Evolutionary conservation across 169 alveolate genomes (phyloP).

Genomic region (Besnoitia besnoiti): DNA sequence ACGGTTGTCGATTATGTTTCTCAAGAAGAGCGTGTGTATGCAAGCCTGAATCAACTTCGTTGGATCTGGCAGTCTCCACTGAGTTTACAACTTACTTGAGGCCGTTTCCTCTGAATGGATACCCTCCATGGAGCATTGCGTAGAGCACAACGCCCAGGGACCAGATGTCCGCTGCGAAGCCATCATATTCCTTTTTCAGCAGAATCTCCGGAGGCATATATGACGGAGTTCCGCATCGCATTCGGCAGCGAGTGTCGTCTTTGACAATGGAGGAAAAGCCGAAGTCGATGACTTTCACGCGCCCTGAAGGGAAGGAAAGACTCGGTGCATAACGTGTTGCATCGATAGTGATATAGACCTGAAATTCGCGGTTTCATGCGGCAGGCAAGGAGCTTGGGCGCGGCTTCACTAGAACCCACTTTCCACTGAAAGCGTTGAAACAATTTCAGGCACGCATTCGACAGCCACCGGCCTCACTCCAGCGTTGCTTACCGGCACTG

Average conservation of each 20-base stretch:
- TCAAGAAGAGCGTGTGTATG: no score
- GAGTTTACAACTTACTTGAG: slow-evolving; percentile 30
- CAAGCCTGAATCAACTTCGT: no score
- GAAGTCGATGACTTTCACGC: slow-evolving; percentile 67
- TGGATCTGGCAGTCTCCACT: background rate
- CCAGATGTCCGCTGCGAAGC: slow-evolving; percentile 77
- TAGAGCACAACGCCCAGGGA: slow-evolving; percentile 77
- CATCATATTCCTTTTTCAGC: slow-evolving; percentile 75
- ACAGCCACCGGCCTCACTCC: no score
- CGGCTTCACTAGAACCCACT: no score
- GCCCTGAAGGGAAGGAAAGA: slow-evolving; percentile 11
- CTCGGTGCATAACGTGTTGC: background rate
- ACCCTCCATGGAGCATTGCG: slow-evolving; percentile 76
- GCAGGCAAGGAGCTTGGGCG: no score
- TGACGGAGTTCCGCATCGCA: slow-evolving; percentile 83
- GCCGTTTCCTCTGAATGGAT: slow-evolving; percentile 75
- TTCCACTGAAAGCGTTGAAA: no score
- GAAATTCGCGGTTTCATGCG: no score
- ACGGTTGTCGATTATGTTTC: no score
- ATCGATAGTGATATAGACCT: no score
- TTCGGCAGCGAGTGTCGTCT: slow-evolving; percentile 52
- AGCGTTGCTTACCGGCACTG: slow-evolving; percentile 68
- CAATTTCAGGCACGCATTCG: no score
- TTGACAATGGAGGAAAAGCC: slow-evolving; percentile 62
- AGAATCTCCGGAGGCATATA: slow-evolving; percentile 85